These are phyloP conservation scores for Martiniozyma abietophila DNA, from an alignment of 805 yeast species.

Conservation along the genomic window DNA sequence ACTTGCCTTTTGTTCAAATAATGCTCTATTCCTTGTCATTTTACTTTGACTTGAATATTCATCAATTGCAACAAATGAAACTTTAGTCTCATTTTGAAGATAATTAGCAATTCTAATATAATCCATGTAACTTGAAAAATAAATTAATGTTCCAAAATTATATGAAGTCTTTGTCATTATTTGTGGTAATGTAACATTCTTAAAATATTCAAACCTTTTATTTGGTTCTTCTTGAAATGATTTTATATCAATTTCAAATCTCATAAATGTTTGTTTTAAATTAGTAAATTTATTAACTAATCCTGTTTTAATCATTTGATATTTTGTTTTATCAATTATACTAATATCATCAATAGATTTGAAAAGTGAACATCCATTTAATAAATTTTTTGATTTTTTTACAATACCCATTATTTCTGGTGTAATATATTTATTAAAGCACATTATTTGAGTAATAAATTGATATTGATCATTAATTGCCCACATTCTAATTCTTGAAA, in stretches of 20 bases:
- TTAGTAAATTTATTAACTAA: conserved; percentile 31
- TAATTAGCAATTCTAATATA: conserved; percentile 70
- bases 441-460: conserved; percentile 65
- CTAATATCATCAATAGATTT: conserved; percentile 36
- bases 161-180: conserved; percentile 49
- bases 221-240: conserved; percentile 65
- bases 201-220: conserved; percentile 72
- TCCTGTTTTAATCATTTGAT: conserved; percentile 21
- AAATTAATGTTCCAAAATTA: conserved; percentile 69
- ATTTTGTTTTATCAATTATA: conserved; percentile 50
- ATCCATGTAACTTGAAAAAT: conserved; percentile 81
- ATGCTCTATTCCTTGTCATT: conserved; percentile 58
- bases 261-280: conserved; percentile 59
- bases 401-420: conserved; percentile 71
- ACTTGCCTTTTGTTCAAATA: conserved; percentile 40
- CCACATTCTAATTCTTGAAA: conserved; percentile 88
- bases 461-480: conserved; percentile 74
- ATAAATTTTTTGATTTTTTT: conserved; percentile 34
- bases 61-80: conserved; percentile 62
- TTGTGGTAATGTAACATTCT: conserved; percentile 66
- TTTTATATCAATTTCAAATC: conserved; percentile 43
- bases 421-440: conserved; percentile 66
- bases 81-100: conserved; percentile 50
- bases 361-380: conserved; percentile 48
- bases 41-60: conserved; percentile 77